Conservation (phyloP, 2,329 filamentous ascomycete species). For the Phyllosticta citrichinensis region DNA sequence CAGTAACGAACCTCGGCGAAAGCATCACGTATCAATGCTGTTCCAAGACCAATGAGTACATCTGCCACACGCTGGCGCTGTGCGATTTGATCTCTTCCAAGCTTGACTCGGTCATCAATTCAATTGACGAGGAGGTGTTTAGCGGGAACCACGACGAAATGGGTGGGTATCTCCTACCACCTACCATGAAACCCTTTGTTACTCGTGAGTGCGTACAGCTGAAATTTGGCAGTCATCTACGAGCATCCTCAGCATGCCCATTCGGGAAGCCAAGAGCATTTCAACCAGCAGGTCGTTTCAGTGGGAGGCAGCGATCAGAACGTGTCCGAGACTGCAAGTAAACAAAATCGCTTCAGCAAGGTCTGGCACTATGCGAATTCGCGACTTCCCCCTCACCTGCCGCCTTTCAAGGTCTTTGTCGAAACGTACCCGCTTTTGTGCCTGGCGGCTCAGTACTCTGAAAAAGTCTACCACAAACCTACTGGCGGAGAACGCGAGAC, state of each 20-base stretch:
- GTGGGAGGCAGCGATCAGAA: neutral
- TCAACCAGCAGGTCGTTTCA: neutral
- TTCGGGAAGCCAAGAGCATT: neutral
- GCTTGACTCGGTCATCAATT: constrained; percentile 59
- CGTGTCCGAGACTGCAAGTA: neutral
- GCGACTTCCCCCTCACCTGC: constrained; percentile 56
- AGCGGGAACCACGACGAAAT: constrained; percentile 43
- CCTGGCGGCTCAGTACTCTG: constrained; percentile 68
- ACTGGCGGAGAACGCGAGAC: constrained; percentile 53
- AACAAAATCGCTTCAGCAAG: constrained; percentile 57
- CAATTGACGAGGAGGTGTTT: constrained; percentile 56
- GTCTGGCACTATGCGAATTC: constrained; percentile 73
- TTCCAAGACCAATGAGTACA: constrained; percentile 24
- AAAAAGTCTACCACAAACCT: constrained; percentile 61
- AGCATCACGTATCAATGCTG: neutral
- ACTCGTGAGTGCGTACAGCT: too few relatives aligned
- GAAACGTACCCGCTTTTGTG: constrained; percentile 66
- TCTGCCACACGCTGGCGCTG: constrained; percentile 34
- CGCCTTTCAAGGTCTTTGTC: constrained; percentile 55
- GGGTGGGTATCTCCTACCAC: constrained; percentile 22
- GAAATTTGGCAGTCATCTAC: constrained; percentile 6
- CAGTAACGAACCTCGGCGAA: constrained; percentile 3
- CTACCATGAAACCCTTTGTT: too few relatives aligned
- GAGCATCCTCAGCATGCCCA: constrained; percentile 3
- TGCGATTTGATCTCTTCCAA: constrained; percentile 52